phyloP scores from a whole-genome alignment of 2,329 filamentous ascomycete species.

The Penicillium sp. region DNA sequence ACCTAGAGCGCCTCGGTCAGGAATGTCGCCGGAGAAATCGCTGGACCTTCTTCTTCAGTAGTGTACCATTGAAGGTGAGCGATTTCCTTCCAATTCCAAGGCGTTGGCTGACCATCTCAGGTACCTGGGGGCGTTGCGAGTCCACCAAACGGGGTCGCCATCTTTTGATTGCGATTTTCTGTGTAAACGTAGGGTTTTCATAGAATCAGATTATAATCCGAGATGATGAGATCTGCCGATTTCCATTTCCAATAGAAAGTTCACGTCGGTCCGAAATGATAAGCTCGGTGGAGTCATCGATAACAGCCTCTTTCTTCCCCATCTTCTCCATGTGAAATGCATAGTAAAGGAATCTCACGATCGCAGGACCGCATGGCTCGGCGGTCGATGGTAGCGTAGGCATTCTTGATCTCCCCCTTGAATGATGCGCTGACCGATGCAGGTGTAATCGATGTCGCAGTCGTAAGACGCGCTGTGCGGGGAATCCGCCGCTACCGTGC shows the following conservation, averaged over 20 bases:
- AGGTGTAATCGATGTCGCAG: constrained; percentile 37
- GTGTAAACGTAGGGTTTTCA: not conserved
- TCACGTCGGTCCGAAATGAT: not conserved
- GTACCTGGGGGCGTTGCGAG: constrained; percentile 46
- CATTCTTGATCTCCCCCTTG: too few relatives aligned
- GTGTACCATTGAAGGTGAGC: constrained; percentile 44
- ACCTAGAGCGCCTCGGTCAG: constrained; percentile 40
- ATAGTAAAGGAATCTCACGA: constrained; percentile 15
- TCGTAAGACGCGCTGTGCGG: constrained; percentile 35
- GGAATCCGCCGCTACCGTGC: constrained; percentile 34
- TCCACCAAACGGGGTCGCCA: constrained; percentile 44
- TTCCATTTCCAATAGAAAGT: not conserved
- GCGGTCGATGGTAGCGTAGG: constrained; percentile 29
- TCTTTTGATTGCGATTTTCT: constrained; percentile 29
- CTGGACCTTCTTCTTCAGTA: constrained; percentile 48
- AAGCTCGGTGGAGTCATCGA: not conserved
- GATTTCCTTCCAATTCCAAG: not conserved
- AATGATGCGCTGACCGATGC: constrained; percentile 3
- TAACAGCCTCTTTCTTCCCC: not conserved
- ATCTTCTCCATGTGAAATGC: constrained; percentile 7
- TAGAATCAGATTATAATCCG: too few relatives aligned
- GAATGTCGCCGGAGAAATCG: constrained; percentile 35
- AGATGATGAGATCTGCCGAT: not conserved
- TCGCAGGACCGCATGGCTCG: constrained; percentile 18
- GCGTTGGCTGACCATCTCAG: constrained; percentile 12